Conservation (phyloP, 163 green algal genomes). For the Picocystis sp. region DNA sequence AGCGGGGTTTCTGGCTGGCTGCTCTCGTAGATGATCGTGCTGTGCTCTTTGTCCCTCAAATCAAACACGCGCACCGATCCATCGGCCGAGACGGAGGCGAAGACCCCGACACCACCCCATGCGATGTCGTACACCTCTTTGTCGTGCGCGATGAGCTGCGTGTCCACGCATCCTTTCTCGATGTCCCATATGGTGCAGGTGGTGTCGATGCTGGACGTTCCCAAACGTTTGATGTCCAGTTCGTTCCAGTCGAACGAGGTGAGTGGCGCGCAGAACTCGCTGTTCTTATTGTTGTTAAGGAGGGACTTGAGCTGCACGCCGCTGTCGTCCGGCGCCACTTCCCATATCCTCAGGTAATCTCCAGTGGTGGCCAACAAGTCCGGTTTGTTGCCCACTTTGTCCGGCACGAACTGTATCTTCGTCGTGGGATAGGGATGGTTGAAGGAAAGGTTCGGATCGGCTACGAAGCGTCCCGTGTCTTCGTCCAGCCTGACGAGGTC, state of each 20-base stretch:
- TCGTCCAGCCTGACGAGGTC: conserved; percentile 68
- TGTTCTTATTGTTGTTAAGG: conserved; percentile 79
- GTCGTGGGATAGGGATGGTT: conserved; percentile 80
- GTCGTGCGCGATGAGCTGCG: conserved; percentile 78
- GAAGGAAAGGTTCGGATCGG: conserved; percentile 45
- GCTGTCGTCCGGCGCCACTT: conserved; percentile 11
- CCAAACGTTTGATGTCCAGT: conserved; percentile 59
- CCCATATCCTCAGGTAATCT: conserved; percentile 79
- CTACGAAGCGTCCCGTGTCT: conserved; percentile 38
- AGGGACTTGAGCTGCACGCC: conserved; percentile 44
- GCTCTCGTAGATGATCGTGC: conserved; percentile 92
- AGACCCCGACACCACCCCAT: conserved; percentile 85
- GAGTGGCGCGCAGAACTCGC: conserved; percentile 72
- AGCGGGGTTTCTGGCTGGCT: conserved; percentile 61
- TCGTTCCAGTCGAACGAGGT: conserved; percentile 98
- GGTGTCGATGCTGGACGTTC: conserved; percentile 81
- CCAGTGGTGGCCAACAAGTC: conserved; percentile 82
- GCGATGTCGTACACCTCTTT: conserved; percentile 92
- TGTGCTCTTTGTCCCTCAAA: conserved; percentile 90
- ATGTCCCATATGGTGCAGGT: conserved; percentile 96
- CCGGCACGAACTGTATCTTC: conserved; percentile 87
- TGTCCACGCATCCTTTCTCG: conserved; percentile 77
- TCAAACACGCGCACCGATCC: conserved; percentile 91
- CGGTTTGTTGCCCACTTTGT: conserved; percentile 30
- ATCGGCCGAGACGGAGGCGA: conserved; percentile 83